Base-by-base conservation (phyloP, 768 basidiomycete species). In the Russula dissimulans region DNA sequence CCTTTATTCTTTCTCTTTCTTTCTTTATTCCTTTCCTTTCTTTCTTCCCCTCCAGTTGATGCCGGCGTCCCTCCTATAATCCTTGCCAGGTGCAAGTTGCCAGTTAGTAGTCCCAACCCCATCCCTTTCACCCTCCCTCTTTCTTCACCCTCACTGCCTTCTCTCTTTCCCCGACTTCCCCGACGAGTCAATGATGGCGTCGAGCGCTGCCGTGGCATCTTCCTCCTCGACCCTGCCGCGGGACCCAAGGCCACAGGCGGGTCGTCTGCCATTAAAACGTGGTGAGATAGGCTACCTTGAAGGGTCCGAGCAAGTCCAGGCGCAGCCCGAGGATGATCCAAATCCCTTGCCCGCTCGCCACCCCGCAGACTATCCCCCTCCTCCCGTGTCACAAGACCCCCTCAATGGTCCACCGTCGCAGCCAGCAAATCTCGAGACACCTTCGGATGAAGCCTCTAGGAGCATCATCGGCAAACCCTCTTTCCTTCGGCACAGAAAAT, bases 281-380 rank as follows among this genome's bases (percentile, higher is more conserved):
- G 86, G 85, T 31, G 85, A 87, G 67, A 82, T 88, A 54, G 85
- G 85, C 22, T 88, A 75, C 67, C 61, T 74, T 32, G 83, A 82
- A 55, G 75, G 71, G 54, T 74, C 18, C 74, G 69, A 64, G 38
- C 56, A 38, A 63, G 66, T 59, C 60, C 61, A 53, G 55, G 60
- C 57, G 49, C 31, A 17, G 12, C 12, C 3, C 42, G 63, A 45
- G 22, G 68, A 7, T 10, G 17, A 56, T 36, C 18, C 31, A 18
- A 46, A 50, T 39, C n/a, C 54, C 15, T 14, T 80, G 12, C 81
- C 79, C n/a, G 73, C 71, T 17, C 73, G 79, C 44, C 82, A 84
- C 69, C 79, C 79, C 42, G 78, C 78, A 50, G 80, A 80, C 61
- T 68, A 75, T 22, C 65, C 66, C 4, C 45, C 69, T 11, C 57